Conservation (phyloP, 179 eudicot genomes). For the Kewa caespitosa region DNA sequence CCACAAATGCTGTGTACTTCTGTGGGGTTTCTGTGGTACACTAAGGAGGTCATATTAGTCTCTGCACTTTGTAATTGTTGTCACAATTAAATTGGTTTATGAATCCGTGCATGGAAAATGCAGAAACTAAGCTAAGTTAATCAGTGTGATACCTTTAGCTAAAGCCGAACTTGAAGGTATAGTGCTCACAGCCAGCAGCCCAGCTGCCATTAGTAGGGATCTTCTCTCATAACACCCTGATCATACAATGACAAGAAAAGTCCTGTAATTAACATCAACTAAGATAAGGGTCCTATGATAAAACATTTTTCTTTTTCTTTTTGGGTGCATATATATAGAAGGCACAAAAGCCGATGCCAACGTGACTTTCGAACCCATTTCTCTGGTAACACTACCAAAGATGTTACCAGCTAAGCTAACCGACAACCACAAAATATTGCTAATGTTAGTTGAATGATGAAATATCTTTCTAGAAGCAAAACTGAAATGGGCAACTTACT, state of each 20-base stretch:
- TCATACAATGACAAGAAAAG: background rate
- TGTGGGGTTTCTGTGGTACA: slow-evolving; percentile 48
- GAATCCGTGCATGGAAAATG: background rate
- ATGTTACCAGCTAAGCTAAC: too few species aligned
- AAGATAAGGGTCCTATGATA: too few species aligned
- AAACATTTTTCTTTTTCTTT: too few species aligned
- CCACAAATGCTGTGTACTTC: slow-evolving; percentile 58
- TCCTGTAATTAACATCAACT: too few species aligned
- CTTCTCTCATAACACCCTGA: slow-evolving; percentile 55
- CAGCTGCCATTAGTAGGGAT: slow-evolving; percentile 52
- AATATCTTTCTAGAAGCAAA: background rate
- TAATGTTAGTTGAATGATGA: too few species aligned
- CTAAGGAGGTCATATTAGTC: slow-evolving; percentile 9
- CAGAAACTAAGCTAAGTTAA: background rate
- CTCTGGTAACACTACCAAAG: too few species aligned
- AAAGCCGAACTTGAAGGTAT: slow-evolving; percentile 45
- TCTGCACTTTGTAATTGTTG: too few species aligned
- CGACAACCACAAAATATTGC: too few species aligned
- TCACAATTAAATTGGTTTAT: too few species aligned
- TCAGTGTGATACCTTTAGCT: slow-evolving; percentile 54
- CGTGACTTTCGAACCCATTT: too few species aligned
- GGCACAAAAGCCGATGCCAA: too few species aligned
- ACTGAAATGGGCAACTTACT: slow-evolving; percentile 15
- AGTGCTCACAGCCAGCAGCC: slow-evolving; percentile 50
- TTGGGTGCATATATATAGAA: too few species aligned